Evolutionary conservation across 2,329 filamentous ascomycete species (phyloP).

Genomic region (Aspergillus sclerotialis): DNA sequence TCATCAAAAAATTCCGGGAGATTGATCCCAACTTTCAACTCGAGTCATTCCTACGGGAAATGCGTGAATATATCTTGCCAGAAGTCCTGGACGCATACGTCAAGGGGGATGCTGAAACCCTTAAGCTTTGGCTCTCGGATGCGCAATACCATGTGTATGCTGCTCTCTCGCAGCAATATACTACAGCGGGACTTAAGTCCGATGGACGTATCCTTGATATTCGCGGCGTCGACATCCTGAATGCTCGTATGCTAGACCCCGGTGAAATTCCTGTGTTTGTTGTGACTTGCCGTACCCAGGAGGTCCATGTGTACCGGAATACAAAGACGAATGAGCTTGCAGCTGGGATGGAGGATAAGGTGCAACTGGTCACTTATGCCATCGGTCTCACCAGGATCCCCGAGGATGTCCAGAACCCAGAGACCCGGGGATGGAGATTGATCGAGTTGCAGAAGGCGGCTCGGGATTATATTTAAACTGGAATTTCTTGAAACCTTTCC

Average conservation of each 20-base stretch:
- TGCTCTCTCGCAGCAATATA: conserved; percentile 94
- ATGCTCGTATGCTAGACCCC: conserved; percentile 41
- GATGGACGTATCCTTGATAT: conserved; percentile 95
- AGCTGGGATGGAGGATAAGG: conserved; percentile 97
- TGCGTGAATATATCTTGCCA: conserved; percentile 95
- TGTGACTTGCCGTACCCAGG: conserved; percentile 91
- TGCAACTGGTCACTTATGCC: conserved; percentile 95
- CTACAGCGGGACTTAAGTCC: conserved; percentile 83
- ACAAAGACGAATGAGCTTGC: conserved; percentile 83
- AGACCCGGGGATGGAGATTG: conserved; percentile 92
- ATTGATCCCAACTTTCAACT: conserved; percentile 95
- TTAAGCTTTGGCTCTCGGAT: conserved; percentile 92
- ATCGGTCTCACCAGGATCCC: conserved; percentile 91
- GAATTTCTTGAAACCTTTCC: conserved; percentile 1
- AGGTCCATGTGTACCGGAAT: conserved; percentile 95
- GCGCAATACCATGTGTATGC: conserved; percentile 96
- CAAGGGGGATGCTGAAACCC: conserved; percentile 82
- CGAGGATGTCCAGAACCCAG: conserved; percentile 93
- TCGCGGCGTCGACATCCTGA: conserved; percentile 71
- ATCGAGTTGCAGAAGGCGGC: conserved; percentile 99
- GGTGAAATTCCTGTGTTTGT: conserved; percentile 77
- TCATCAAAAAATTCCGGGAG: conserved; percentile 94
- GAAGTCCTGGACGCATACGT: conserved; percentile 98
- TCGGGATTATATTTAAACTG: conserved; percentile 69
- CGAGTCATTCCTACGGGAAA: conserved; percentile 88